These are phyloP conservation scores for Pilaira anomala DNA, from an alignment of 192 early-diverging fungal genomes.

Conservation along the genomic window DNA sequence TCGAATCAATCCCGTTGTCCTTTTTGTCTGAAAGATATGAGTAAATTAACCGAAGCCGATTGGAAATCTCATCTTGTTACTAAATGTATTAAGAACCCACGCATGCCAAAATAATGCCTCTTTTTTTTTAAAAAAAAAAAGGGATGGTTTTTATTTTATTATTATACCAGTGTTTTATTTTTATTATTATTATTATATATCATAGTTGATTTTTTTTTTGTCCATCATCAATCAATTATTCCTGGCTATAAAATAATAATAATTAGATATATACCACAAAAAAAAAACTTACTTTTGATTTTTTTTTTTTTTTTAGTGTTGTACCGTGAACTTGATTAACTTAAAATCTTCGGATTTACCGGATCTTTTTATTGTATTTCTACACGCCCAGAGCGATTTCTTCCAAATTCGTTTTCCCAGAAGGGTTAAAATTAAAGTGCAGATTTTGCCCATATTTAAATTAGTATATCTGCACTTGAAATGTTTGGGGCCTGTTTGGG, in stretches of 20 bases:
- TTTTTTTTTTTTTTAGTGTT: neutral
- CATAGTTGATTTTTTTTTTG: neutral
- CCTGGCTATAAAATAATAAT: too few relatives aligned
- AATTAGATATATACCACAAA: neutral
- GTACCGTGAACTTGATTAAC: too few relatives aligned
- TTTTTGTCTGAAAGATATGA: constrained; percentile 57
- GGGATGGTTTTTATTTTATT: neutral
- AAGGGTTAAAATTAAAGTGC: too few relatives aligned
- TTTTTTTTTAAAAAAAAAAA: neutral
- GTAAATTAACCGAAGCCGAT: constrained; percentile 48
- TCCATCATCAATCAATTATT: neutral
- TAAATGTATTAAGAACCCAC: constrained; percentile 56
- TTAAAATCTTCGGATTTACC: too few relatives aligned
- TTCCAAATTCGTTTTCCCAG: too few relatives aligned
- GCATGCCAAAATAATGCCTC: constrained; percentile 12
- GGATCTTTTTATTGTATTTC: too few relatives aligned
- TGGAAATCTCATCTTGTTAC: constrained; percentile 66
- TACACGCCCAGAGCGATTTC: too few relatives aligned
- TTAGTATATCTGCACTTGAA: too few relatives aligned
- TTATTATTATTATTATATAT: neutral
- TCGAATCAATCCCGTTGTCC: constrained; percentile 23
- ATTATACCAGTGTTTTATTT: constrained; percentile 1
- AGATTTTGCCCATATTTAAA: too few relatives aligned
- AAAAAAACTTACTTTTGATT: neutral
- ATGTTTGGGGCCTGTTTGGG: too few relatives aligned